These are phyloP conservation scores for Begonia peltatifolia DNA, from an alignment of 306 rosid species.

Conservation along the genomic window DNA sequence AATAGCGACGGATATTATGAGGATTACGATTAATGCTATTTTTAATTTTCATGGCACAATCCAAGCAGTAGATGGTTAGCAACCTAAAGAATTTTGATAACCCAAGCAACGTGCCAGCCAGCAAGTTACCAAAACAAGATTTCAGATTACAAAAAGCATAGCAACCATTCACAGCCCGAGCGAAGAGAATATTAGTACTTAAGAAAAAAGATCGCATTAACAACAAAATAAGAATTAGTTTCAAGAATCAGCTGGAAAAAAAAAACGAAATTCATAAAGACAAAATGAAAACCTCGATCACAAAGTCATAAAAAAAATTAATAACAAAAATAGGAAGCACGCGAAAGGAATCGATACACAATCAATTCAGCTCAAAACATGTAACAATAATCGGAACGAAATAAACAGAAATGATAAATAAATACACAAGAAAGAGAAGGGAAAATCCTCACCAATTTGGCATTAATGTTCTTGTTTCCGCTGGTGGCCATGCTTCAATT, in stretches of 20 bases:
- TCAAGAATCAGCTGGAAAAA: too few species aligned
- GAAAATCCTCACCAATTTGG: constrained; percentile 33
- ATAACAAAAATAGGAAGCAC: not conserved
- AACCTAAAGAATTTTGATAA: too few species aligned
- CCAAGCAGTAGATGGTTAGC: too few species aligned
- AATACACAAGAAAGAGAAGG: not conserved
- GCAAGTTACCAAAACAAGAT: too few species aligned
- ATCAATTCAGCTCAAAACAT: not conserved
- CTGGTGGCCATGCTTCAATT: constrained; percentile 34
- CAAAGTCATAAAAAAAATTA: not conserved
- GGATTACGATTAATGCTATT: too few species aligned
- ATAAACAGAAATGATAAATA: not conserved
- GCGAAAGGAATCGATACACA: not conserved
- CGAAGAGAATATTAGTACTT: not conserved
- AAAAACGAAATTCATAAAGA: too few species aligned
- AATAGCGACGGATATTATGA: too few species aligned
- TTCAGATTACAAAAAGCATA: too few species aligned
- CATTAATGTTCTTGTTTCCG: constrained; percentile 48
- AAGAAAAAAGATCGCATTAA: not conserved
- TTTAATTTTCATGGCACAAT: too few species aligned
- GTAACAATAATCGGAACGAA: not conserved
- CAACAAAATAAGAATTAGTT: not conserved
- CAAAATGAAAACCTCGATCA: constrained; percentile 4
- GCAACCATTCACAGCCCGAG: too few species aligned
- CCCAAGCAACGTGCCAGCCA: too few species aligned